Percentiles rank a stretch among this genome's conserved stretches.
Evolutionary conservation across 176 grass and related monocot genomes (phyloP).

Genomic region (Aegilops sharonensis): DNA sequence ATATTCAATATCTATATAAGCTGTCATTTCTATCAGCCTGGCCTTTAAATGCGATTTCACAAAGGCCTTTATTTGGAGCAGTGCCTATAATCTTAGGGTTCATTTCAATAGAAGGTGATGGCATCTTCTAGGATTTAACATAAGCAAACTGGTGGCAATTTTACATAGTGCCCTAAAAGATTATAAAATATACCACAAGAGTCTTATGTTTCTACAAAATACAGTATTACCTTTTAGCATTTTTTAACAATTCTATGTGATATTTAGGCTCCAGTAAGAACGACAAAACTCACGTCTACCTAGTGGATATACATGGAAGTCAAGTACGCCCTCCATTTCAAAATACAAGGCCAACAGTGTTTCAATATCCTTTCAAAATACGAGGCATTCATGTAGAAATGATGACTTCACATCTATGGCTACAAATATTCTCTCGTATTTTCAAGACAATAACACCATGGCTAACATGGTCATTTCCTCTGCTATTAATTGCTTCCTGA

Average conservation of each 20-base stretch:
- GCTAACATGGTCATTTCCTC: background rate
- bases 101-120: background rate
- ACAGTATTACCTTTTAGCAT: background rate
- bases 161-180: background rate
- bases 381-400: background rate
- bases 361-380: background rate
- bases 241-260: background rate
- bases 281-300: background rate
- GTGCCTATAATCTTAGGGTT: background rate
- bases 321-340: background rate
- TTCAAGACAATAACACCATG: constrained; percentile 2
- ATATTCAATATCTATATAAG: background rate
- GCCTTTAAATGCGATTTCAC: background rate
- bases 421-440: background rate
- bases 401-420: background rate
- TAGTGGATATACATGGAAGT: constrained; percentile 18
- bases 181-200: background rate
- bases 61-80: constrained; percentile 2
- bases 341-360: background rate
- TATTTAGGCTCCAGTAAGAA: background rate
- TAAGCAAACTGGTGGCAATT: background rate
- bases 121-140: background rate
- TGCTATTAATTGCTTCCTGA: background rate
- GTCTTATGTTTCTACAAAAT: background rate
- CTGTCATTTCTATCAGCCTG: background rate